phyloP scores from a whole-genome alignment of 1,139 yeast species.

The Debaryomyces sp. region DNA sequence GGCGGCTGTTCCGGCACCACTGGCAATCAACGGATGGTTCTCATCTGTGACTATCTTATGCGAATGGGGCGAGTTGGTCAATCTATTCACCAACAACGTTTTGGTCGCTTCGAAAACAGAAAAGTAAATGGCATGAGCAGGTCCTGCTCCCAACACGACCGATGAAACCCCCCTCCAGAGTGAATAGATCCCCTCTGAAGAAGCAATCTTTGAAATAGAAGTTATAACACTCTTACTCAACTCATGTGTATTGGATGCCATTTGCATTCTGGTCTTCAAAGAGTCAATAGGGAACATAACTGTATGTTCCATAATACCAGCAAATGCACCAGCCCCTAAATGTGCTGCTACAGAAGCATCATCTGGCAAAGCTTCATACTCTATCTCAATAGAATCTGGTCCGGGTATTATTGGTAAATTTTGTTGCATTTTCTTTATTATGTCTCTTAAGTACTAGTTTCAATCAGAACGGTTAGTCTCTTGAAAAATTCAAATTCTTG shows the following conservation, averaged over 20 bases:
- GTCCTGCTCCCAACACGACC: constrained; percentile 97
- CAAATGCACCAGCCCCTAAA: constrained; percentile 91
- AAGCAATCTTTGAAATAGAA: constrained; percentile 72
- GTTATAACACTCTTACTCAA: constrained; percentile 48
- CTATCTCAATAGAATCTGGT: constrained; percentile 54
- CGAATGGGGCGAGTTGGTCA: constrained; percentile 34
- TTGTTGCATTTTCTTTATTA: constrained; percentile 5
- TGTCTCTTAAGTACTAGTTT: neutral
- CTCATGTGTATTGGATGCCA: constrained; percentile 47
- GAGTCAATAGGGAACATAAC: constrained; percentile 97
- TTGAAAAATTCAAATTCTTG: neutral
- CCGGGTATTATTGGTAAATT: constrained; percentile 19
- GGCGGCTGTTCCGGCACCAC: constrained; percentile 91
- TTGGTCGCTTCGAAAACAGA: constrained; percentile 90
- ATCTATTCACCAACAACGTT: constrained; percentile 50
- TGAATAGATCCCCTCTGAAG: constrained; percentile 89
- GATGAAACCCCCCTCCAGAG: constrained; percentile 96
- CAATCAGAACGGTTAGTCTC: neutral
- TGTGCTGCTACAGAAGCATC: constrained; percentile 84
- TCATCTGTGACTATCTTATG: constrained; percentile 56
- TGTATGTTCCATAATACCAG: constrained; percentile 98
- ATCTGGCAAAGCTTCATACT: constrained; percentile 91
- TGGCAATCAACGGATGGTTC: constrained; percentile 80
- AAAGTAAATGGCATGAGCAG: constrained; percentile 97
- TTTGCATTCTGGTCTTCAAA: constrained; percentile 94